These are phyloP conservation scores for Boeremia exigua DNA, from an alignment of 2,329 filamentous ascomycete genomes.

Conservation along the genomic window DNA sequence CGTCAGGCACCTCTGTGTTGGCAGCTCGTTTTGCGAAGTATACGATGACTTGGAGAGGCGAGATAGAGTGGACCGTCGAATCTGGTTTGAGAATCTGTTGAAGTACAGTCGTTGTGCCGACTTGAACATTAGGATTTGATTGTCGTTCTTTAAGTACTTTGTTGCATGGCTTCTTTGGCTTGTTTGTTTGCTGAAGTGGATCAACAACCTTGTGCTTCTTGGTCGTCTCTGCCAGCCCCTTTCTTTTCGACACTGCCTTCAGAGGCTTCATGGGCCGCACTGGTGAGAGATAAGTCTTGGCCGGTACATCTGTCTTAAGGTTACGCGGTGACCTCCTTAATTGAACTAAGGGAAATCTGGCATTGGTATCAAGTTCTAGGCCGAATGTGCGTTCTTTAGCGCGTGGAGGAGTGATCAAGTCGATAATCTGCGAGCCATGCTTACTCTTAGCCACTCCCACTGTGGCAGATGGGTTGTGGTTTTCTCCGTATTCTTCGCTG, in stretches of 20 bases:
- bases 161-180: background rate
- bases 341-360: background rate
- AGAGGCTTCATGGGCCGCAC: background rate
- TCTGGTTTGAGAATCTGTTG: background rate
- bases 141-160: background rate
- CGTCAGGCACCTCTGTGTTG: background rate
- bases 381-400: constrained; percentile 1
- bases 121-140: background rate
- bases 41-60: background rate
- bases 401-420: background rate
- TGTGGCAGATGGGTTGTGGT: background rate
- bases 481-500: background rate
- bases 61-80: background rate
- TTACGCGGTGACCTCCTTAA: background rate
- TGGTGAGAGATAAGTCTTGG: background rate
- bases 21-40: constrained; percentile 2
- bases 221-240: background rate
- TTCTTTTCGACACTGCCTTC: background rate
- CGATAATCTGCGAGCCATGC: background rate
- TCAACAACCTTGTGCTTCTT: background rate
- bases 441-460: background rate
- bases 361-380: constrained; percentile 3
- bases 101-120: background rate
- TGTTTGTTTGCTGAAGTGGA: background rate
- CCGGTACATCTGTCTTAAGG: background rate